phyloP scores from a whole-genome alignment of 345 rosid species.

The Nasturtium officinale region DNA sequence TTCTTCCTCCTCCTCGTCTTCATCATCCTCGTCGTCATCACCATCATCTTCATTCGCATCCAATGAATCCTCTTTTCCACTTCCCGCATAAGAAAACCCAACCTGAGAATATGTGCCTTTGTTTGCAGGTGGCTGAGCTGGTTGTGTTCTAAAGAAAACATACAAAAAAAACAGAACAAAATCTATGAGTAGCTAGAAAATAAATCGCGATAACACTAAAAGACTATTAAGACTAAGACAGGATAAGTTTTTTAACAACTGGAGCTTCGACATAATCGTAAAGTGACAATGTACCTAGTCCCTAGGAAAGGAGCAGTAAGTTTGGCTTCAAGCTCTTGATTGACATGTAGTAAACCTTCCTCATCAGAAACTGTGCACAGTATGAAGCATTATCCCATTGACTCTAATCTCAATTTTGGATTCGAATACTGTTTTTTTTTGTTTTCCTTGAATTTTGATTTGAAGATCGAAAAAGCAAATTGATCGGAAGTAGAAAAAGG shows the following conservation, averaged over 20 bases:
- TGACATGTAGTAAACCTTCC: conserved; percentile 82
- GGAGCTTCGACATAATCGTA: background rate
- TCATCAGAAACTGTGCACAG: conserved; percentile 76
- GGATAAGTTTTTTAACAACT: background rate
- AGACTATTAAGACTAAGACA: background rate
- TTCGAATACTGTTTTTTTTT: conserved; percentile 20
- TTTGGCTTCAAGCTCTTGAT: conserved; percentile 85
- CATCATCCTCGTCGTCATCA: conserved; percentile 76
- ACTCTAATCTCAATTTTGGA: conserved; percentile 13
- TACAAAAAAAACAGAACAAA: background rate
- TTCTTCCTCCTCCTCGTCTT: conserved; percentile 86
- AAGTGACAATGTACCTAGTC: conserved; percentile 50
- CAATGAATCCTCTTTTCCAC: conserved; percentile 53
- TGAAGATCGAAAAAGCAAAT: conserved; percentile 15
- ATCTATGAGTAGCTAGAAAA: background rate
- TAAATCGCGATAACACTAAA: background rate
- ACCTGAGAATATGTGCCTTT: conserved; percentile 94
- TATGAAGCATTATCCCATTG: conserved; percentile 43
- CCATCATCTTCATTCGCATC: conserved; percentile 66
- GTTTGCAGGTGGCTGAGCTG: conserved; percentile 60
- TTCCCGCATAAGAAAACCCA: conserved; percentile 85
- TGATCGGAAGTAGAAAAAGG: conserved; percentile 51
- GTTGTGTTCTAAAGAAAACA: conserved; percentile 55
- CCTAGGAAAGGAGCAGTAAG: conserved; percentile 56
- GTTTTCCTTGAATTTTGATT: conserved; percentile 17